Percentiles rank a stretch among this genome's conserved stretches.
Evolutionary conservation across 177 flowering plant species (phyloP).

Genomic region (Vitis hybrid): DNA sequence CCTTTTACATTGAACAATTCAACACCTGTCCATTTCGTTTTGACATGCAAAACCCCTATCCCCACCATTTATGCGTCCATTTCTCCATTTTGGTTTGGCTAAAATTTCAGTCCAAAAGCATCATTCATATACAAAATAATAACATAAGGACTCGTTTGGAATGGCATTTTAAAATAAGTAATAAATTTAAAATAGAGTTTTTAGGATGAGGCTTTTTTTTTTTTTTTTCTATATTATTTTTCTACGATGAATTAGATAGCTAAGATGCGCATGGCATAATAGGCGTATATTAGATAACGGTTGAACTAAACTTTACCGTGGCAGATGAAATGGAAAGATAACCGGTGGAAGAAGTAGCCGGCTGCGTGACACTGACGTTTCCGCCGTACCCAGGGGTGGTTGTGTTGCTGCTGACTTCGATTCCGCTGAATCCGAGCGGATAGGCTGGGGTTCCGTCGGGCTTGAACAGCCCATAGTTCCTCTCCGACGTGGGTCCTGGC

Average conservation of each 20-base stretch:
- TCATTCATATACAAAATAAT: no score
- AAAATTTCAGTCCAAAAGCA: no score
- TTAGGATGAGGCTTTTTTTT: no score
- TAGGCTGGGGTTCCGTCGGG: constrained; percentile 75
- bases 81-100: no score
- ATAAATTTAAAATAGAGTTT: neutral
- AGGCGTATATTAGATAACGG: neutral
- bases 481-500: constrained; percentile 79
- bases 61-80: no score
- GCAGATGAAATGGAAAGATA: constrained; percentile 50
- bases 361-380: constrained; percentile 5
- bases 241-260: neutral
- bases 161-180: neutral
- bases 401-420: neutral
- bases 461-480: constrained; percentile 75
- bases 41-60: no score
- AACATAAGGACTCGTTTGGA: no score
- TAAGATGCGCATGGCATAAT: neutral
- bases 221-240: neutral
- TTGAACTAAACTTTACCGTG: constrained; percentile 29
- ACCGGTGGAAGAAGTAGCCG: constrained; percentile 34
- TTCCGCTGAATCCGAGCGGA: constrained; percentile 30
- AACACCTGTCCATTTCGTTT: no score
- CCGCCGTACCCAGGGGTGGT: constrained; percentile 2
- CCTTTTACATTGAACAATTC: no score